phyloP scores from a whole-genome alignment of 2,329 filamentous ascomycete genomes.

The Penicillium decumbens region DNA sequence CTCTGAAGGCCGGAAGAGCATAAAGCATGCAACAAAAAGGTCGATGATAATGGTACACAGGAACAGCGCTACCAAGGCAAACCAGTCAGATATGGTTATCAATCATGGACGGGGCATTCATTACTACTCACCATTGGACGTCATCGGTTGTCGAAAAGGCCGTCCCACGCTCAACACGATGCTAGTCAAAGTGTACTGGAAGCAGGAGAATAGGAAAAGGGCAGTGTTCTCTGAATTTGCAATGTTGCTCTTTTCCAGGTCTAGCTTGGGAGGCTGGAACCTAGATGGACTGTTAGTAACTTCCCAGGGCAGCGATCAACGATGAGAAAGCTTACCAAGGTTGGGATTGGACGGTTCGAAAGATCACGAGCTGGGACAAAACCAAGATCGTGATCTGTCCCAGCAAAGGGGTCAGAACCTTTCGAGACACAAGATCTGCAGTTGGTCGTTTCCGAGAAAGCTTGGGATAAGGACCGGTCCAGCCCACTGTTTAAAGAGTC shows the following conservation, averaged over 20 bases:
- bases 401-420: slow-evolving; percentile 82
- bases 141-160: slow-evolving; percentile 78
- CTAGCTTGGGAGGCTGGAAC: slow-evolving; percentile 74
- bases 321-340: slow-evolving; percentile 57
- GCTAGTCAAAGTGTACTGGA: slow-evolving; percentile 88
- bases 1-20: slow-evolving; percentile 69
- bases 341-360: slow-evolving; percentile 69
- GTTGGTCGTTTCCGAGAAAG: slow-evolving; percentile 83
- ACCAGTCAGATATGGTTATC: background rate
- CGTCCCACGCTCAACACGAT: slow-evolving; percentile 86
- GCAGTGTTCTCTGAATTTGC: slow-evolving; percentile 91
- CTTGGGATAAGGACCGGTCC: slow-evolving; percentile 76
- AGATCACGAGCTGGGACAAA: slow-evolving; percentile 68
- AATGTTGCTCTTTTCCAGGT: slow-evolving; percentile 75
- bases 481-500: slow-evolving; percentile 62
- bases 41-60: slow-evolving; percentile 68
- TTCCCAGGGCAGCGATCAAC: background rate
- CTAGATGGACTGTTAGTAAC: slow-evolving; percentile 35
- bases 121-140: slow-evolving; percentile 64
- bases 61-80: slow-evolving; percentile 63
- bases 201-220: slow-evolving; percentile 84
- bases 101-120: background rate
- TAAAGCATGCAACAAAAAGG: slow-evolving; percentile 66
- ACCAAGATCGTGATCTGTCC: slow-evolving; percentile 84
- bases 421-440: slow-evolving; percentile 84